Base-by-base conservation (phyloP, 2,329 filamentous ascomycete genomes). In the Aspergillus intermedius region DNA sequence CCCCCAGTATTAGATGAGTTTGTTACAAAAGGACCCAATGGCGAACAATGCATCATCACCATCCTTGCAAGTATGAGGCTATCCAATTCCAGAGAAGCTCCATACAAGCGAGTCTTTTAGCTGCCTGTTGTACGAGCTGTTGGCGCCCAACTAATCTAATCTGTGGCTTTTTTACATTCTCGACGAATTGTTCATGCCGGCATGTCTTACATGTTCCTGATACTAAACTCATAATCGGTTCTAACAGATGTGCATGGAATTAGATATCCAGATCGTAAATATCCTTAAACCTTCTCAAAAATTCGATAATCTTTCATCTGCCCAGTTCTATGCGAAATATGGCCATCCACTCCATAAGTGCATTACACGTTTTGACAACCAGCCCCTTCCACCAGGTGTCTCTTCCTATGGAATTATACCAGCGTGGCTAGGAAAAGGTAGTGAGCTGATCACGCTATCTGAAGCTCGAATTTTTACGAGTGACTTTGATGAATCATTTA, bases 401-500 rank as follows among this genome's bases (percentile, higher is more conserved):
- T 55, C 58, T 44, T 41, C 45, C 30, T 35, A 60, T 39, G 51
- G 15, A 15, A 42, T 57, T 49, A 45, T 57, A 10, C 58, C 57
- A 1, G 42, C 54, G 13, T 62, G 58, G 60, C 56, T 62, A 9
- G 60, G 60, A 13, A 49, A 54, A 45, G 41, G 23, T 32, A 59
- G 59, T 46, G 52, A 62, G 45, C 48, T 47, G 9, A 40, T 63
- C 42, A 40, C 50, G 4, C 45, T 56, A 10, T 47, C 51, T 10
- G 55, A 62, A 48, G 54, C 58, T 37, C 13, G 41, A 13, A 56
- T 61, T 22, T 25, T 58, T 45, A 42, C 61, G 43, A 46, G 54
- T 50, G 58, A 62, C 49, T 62, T 60, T 54, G 58, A 57, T 42
- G 58, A 62, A 51, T 51, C 55, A 12, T 62, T 57, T 49, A 13